Conservation (phyloP, 768 basidiomycete species). For the Tricholoma furcatifolium region DNA sequence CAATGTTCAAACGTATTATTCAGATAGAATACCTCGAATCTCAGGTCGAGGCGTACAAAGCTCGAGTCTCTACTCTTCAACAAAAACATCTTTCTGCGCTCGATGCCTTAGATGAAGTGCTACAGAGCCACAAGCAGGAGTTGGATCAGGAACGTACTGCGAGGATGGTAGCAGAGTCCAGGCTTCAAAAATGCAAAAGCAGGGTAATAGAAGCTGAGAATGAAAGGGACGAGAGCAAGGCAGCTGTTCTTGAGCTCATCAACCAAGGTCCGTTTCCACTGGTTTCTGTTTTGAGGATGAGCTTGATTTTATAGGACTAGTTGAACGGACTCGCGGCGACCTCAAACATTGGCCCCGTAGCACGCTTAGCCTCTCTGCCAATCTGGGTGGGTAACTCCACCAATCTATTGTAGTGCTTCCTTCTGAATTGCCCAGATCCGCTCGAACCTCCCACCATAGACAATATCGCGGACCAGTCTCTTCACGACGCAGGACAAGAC, state of each 20-base stretch:
- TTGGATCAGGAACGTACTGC: conserved; percentile 9
- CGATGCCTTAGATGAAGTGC: conserved; percentile 16
- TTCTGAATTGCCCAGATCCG: neutral
- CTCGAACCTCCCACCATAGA: neutral
- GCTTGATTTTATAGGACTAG: conserved; percentile 4
- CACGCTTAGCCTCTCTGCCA: conserved; percentile 35
- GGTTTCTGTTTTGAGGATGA: neutral
- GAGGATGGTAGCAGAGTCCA: conserved; percentile 1
- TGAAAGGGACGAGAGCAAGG: conserved; percentile 47
- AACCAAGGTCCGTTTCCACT: conserved; percentile 42
- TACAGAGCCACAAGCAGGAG: conserved; percentile 5
- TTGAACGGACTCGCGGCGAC: conserved; percentile 41
- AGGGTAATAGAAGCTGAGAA: conserved; percentile 21
- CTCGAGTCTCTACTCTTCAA: conserved; percentile 19
- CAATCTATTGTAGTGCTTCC: neutral
- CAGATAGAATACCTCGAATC: conserved; percentile 22
- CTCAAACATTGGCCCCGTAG: conserved; percentile 43
- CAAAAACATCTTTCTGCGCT: conserved; percentile 14
- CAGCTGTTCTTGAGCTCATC: conserved; percentile 45
- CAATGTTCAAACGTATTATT: neutral
- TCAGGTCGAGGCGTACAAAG: conserved; percentile 18
- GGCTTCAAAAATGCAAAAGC: conserved; percentile 6
- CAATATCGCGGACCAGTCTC: neutral
- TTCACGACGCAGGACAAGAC: neutral
- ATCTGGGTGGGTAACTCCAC: conserved; percentile 37